A percentile compares a stretch with the other conserved stretches of the same genome.
Evolutionary conservation across 805 yeast genomes (phyloP).

Genomic region (Zygotorulaspora florentina): DNA sequence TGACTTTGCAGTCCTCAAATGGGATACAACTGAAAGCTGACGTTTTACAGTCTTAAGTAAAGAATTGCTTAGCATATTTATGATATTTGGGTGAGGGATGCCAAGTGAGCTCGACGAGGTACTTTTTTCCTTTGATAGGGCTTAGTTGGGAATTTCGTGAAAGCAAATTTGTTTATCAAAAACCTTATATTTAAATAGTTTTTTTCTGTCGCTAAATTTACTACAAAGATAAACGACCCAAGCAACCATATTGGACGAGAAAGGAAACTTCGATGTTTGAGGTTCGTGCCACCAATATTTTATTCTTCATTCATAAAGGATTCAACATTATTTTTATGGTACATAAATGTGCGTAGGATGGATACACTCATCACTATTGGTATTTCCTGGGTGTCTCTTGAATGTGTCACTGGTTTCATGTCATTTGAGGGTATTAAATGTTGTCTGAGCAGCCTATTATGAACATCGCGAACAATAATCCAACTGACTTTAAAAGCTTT

Average conservation of each 20-base stretch:
- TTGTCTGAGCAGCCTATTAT: constrained; percentile 45
- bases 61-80: constrained; percentile 4
- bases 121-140: not conserved
- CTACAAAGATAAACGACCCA: too few relatives aligned
- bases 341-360: constrained; percentile 44
- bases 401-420: constrained; percentile 49
- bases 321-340: constrained; percentile 14
- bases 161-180: too few relatives aligned
- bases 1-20: constrained; percentile 10
- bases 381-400: constrained; percentile 59
- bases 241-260: not conserved
- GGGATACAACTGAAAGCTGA: constrained; percentile 16
- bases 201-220: too few relatives aligned
- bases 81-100: not conserved
- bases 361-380: constrained; percentile 46
- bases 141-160: too few relatives aligned
- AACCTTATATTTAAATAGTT: too few relatives aligned
- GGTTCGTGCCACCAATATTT: not conserved
- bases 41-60: constrained; percentile 2
- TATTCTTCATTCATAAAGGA: constrained; percentile 22
- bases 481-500: constrained; percentile 53
- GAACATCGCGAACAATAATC: constrained; percentile 48
- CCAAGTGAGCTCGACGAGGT: not conserved
- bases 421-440: constrained; percentile 45
- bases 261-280: not conserved